Percentiles rank a stretch among this genome's conserved stretches.
These are phyloP conservation scores for Tritrichomonas musculus DNA, from an alignment of 208 protist species.

Conservation along the genomic window DNA sequence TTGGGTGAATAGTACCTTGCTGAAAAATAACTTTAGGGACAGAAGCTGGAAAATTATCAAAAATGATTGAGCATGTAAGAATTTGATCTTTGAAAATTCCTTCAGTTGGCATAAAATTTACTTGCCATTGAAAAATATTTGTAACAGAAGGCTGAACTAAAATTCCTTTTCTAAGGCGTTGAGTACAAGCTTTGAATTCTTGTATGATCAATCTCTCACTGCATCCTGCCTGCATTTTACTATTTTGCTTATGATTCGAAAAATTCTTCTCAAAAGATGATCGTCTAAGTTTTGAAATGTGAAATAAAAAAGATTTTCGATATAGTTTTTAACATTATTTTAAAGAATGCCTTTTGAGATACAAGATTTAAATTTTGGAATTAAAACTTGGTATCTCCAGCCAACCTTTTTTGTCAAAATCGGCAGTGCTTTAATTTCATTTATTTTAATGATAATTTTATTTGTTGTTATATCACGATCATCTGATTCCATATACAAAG, in stretches of 20 bases:
- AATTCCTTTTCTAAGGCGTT: background rate
- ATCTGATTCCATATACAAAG: too few species aligned
- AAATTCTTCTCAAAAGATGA: too few species aligned
- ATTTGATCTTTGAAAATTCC: slow-evolving; percentile 15
- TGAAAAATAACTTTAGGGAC: slow-evolving; percentile 26
- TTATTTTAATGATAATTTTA: too few species aligned
- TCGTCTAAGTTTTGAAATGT: too few species aligned
- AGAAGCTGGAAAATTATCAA: background rate
- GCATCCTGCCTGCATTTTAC: background rate
- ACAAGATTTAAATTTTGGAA: background rate
- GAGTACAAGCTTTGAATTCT: background rate
- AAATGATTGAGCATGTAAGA: background rate
- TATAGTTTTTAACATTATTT: too few species aligned
- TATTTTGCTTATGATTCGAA: too few species aligned
- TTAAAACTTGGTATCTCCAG: background rate
- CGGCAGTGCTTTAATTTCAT: background rate
- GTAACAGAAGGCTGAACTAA: background rate
- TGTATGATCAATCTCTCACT: background rate
- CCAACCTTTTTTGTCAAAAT: background rate
- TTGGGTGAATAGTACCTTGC: background rate
- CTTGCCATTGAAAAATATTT: slow-evolving; percentile 25
- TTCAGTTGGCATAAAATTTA: background rate
- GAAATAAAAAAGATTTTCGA: too few species aligned
- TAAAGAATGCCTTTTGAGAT: background rate
- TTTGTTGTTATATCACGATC: too few species aligned